Evolutionary conservation across 371 early-diverging fungal species (phyloP).

Genomic region (Mucor velutinosus): DNA sequence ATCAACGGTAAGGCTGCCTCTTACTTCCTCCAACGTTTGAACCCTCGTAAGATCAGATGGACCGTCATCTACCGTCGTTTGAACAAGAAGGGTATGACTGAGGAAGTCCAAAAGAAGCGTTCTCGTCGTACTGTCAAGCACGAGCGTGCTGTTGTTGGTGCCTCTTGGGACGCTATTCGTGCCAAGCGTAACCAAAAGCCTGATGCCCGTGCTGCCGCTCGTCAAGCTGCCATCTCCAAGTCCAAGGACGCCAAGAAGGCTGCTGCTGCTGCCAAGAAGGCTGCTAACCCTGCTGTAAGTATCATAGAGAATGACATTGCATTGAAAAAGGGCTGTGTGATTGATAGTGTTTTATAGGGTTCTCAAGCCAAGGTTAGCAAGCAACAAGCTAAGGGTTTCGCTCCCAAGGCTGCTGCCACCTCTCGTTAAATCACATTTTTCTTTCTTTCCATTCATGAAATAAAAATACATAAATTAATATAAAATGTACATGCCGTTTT

Average conservation of each 20-base stretch:
- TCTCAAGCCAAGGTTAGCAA: conserved; percentile 78
- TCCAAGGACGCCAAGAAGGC: conserved; percentile 89
- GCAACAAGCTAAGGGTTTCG: conserved; percentile 87
- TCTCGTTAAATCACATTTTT: conserved; percentile 70
- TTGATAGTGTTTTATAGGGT: background rate
- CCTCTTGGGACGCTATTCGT: conserved; percentile 92
- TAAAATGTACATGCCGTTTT: background rate
- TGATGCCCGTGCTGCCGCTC: conserved; percentile 91
- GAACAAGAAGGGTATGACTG: conserved; percentile 98
- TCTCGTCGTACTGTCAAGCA: conserved; percentile 93
- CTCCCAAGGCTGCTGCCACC: conserved; percentile 83
- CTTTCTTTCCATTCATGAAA: background rate
- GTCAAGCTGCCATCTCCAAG: conserved; percentile 84
- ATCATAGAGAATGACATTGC: background rate
- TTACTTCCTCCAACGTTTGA: conserved; percentile 93
- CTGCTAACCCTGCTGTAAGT: conserved; percentile 29
- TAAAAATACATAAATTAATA: background rate
- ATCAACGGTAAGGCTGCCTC: conserved; percentile 95
- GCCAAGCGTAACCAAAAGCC: conserved; percentile 96
- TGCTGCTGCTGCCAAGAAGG: conserved; percentile 82
- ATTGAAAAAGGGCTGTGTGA: background rate
- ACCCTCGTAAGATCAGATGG: conserved; percentile 97
- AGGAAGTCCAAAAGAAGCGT: conserved; percentile 96
- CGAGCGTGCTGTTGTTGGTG: conserved; percentile 96
- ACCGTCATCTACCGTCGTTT: conserved; percentile 96